These are phyloP conservation scores for Fusarium chlamydosporum DNA, from an alignment of 2,329 filamentous ascomycete species.

Conservation along the genomic window DNA sequence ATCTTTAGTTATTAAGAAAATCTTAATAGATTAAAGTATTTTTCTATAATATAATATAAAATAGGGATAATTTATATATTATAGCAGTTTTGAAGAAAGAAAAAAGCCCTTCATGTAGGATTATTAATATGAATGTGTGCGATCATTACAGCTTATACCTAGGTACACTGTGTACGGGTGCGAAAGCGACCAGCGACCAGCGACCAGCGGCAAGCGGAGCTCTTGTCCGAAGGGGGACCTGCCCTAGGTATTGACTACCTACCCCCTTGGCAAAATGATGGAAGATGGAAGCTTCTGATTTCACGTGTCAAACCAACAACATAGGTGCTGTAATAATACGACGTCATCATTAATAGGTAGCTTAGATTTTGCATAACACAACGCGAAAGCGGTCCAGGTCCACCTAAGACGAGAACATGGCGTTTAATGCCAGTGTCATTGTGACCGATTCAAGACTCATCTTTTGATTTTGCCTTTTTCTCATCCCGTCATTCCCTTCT, in stretches of 20 bases:
- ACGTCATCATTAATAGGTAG: conserved; percentile 37
- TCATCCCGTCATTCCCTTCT: conserved; percentile 9
- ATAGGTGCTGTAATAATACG: conserved; percentile 2
- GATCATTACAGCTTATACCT: too few species aligned
- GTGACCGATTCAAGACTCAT: conserved; percentile 27
- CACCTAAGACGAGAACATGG: conserved; percentile 42
- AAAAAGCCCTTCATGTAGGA: too few species aligned
- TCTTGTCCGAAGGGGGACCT: background rate
- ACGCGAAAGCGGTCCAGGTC: conserved; percentile 45
- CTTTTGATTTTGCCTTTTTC: conserved; percentile 14
- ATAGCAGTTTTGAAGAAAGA: too few species aligned
- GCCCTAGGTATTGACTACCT: background rate
- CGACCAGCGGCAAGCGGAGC: conserved; percentile 31
- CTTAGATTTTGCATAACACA: conserved; percentile 24
- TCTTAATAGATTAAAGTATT: too few species aligned
- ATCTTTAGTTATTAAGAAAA: too few species aligned
- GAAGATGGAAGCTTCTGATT: conserved; percentile 44
- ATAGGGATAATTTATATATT: too few species aligned
- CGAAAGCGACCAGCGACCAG: conserved; percentile 7
- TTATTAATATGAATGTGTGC: too few species aligned
- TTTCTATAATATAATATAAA: too few species aligned
- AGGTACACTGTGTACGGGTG: conserved; percentile 7
- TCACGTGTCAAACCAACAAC: conserved; percentile 46
- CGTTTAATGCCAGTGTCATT: conserved; percentile 38
- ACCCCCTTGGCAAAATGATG: conserved; percentile 23